Evolutionary conservation across 208 protist species (phyloP).

Genomic region (Trypanosoma scelopori): DNA sequence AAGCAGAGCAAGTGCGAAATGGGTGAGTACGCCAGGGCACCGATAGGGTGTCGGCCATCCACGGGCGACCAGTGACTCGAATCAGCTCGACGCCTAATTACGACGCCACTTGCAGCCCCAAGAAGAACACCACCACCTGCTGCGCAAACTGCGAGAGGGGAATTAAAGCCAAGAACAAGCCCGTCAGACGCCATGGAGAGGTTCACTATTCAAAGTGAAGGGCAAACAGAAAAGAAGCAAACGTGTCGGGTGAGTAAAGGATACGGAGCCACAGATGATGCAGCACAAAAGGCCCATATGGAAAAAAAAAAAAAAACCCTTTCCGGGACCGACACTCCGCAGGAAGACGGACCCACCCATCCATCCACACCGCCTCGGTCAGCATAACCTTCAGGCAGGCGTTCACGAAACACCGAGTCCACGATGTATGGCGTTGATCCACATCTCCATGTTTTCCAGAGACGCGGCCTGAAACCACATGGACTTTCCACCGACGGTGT

Average conservation of each 20-base stretch:
- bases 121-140: constrained; percentile 37
- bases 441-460: constrained; percentile 76
- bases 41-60: constrained; percentile 49
- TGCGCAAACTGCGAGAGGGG: constrained; percentile 24
- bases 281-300: constrained; percentile 4
- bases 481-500: constrained; percentile 79
- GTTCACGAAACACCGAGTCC: constrained; percentile 67
- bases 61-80: constrained; percentile 53
- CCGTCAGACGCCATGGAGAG: constrained; percentile 13
- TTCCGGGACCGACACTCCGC: background rate
- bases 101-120: constrained; percentile 45
- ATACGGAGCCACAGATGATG: background rate
- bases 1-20: constrained; percentile 43
- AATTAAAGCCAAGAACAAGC: constrained; percentile 42
- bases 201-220: background rate
- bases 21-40: constrained; percentile 43
- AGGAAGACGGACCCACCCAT: background rate
- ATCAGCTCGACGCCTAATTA: constrained; percentile 28
- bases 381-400: constrained; percentile 2
- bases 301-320: constrained; percentile 16
- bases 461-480: constrained; percentile 84
- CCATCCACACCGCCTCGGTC: constrained; percentile 8
- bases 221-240: constrained; percentile 4
- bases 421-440: constrained; percentile 76
- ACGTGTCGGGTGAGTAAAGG: constrained; percentile 14